Evolutionary conservation across 495 filamentous ascomycete genomes (phyloP).

Genomic region (Alectoria sarmentosa): DNA sequence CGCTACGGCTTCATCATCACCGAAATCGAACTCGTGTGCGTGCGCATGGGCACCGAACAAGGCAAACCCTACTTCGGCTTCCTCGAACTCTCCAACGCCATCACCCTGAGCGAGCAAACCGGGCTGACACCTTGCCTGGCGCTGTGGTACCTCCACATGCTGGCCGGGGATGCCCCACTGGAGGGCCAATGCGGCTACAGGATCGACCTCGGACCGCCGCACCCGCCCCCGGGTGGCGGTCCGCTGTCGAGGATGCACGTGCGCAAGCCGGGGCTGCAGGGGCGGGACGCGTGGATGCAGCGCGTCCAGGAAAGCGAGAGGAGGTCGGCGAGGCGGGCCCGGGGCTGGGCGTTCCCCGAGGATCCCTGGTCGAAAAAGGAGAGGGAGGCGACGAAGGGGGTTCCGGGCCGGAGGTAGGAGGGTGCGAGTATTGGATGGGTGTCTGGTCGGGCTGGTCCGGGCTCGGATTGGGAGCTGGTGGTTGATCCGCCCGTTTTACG

Average conservation of each 20-base stretch:
- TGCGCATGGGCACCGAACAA: slow-evolving; percentile 65
- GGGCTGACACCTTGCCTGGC: slow-evolving; percentile 61
- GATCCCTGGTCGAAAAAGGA: slow-evolving; percentile 33
- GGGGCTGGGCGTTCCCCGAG: slow-evolving; percentile 81
- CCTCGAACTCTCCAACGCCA: slow-evolving; percentile 65
- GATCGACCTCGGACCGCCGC: slow-evolving; percentile 74
- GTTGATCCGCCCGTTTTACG: too few species aligned
- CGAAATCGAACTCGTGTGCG: slow-evolving; percentile 87
- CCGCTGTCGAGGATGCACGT: slow-evolving; percentile 34
- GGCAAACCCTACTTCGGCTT: slow-evolving; percentile 77
- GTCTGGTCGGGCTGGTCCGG: too few species aligned
- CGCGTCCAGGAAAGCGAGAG: slow-evolving; percentile 75
- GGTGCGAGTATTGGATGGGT: neutral
- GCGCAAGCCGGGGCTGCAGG: slow-evolving; percentile 55
- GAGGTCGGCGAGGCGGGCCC: slow-evolving; percentile 69
- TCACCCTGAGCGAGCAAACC: slow-evolving; percentile 41
- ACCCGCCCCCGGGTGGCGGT: slow-evolving; percentile 34
- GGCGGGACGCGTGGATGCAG: slow-evolving; percentile 81
- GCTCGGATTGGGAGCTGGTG: too few species aligned
- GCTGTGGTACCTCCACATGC: slow-evolving; percentile 74
- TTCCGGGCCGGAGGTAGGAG: neutral
- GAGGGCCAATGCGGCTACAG: slow-evolving; percentile 61
- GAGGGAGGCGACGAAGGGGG: neutral
- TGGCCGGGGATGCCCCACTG: slow-evolving; percentile 66
- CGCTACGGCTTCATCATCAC: slow-evolving; percentile 93